Base-by-base conservation (phyloP, 257 asterid genomes). In the Nicotiana noctiflora region DNA sequence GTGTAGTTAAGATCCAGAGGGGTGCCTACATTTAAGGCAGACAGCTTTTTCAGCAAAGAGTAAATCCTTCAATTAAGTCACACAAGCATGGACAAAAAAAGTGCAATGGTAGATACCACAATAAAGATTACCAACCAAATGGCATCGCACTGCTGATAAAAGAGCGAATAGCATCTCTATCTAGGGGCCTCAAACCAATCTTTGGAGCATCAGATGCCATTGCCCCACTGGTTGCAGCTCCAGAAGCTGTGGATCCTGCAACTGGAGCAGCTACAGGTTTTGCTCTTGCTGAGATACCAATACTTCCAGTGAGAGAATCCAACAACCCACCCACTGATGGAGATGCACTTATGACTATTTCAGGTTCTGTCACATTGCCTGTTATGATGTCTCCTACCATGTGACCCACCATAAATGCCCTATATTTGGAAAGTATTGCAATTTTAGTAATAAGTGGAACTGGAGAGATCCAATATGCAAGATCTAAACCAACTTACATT, bases 241-340 rank as follows among this genome's bases (percentile, higher is more conserved):
- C 90, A 46, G 98, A 89, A 77, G 84, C 83, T 77, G 93, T 83
- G 83, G 99, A 92, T 85, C 95, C 91, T 70, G 93, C 90, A 81
- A 87, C 89, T 70, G 99, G 94, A 76, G 98, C 89, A 63, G 90
- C 89, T 68, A 88, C 87, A 81, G 98, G 98, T 86, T 95, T 95
- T 85, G 94, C 88, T 88, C 99, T 91, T 56, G 97, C 90, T 70
- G 98, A 83, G 83, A 95, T 95, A 76, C 98, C 98, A 46, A 93
- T 92, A 88, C 97, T 91, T 23, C 99, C 99, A 4, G 99, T 93
- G 85, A 95, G 93, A 81, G 99, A 93, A 88, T 95, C 99, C 81
- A 95, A 86, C 86, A 95, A 85, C 52, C 99, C 99, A 64, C 99
- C 99, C 18, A 95, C 98, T 37, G 98, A 87, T 49, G 99, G 97